Percentiles rank a stretch among this genome's conserved stretches.
Evolutionary conservation across 2,329 filamentous ascomycete species (phyloP).

Genomic region (Cryphonectria japonica): DNA sequence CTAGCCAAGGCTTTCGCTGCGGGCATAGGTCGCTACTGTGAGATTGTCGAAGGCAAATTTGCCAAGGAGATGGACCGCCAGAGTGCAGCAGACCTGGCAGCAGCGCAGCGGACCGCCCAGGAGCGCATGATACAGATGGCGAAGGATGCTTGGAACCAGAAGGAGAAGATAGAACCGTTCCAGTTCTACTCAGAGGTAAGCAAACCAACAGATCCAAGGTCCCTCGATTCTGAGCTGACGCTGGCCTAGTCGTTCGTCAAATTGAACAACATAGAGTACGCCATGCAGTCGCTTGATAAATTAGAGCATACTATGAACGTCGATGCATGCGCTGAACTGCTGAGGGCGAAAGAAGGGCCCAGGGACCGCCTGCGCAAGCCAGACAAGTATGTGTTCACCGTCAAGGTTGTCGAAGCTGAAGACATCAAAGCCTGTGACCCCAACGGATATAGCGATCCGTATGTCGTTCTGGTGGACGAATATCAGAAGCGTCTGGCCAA

Average conservation of each 20-base stretch:
- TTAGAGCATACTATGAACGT: slow-evolving; percentile 89
- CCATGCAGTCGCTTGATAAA: slow-evolving; percentile 87
- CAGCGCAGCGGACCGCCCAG: slow-evolving; percentile 77
- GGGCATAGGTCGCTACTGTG: slow-evolving; percentile 87
- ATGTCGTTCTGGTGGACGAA: slow-evolving; percentile 95
- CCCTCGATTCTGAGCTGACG: slow-evolving; percentile 36
- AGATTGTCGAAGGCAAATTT: slow-evolving; percentile 84
- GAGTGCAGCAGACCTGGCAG: slow-evolving; percentile 83
- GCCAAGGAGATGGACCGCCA: slow-evolving; percentile 90
- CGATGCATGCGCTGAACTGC: slow-evolving; percentile 82
- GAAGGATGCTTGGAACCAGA: slow-evolving; percentile 89
- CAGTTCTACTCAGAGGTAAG: slow-evolving; percentile 91
- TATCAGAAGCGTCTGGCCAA: slow-evolving; percentile 97
- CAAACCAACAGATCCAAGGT: slow-evolving; percentile 28
- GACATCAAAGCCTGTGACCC: slow-evolving; percentile 98
- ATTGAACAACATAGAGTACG: slow-evolving; percentile 96
- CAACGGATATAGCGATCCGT: slow-evolving; percentile 91
- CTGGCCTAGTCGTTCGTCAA: slow-evolving; percentile 83
- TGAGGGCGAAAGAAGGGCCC: slow-evolving; percentile 73
- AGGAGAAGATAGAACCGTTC: slow-evolving; percentile 93
- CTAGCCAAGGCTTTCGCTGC: slow-evolving; percentile 82
- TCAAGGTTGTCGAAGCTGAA: slow-evolving; percentile 97
- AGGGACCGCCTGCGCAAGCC: slow-evolving; percentile 66
- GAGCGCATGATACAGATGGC: slow-evolving; percentile 93
- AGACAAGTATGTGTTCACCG: slow-evolving; percentile 94